A percentile compares a stretch with the other conserved stretches of the same genome.
Evolutionary conservation across 352 stramenopile species (phyloP).

Genomic region (Phytophthora kernoviae): DNA sequence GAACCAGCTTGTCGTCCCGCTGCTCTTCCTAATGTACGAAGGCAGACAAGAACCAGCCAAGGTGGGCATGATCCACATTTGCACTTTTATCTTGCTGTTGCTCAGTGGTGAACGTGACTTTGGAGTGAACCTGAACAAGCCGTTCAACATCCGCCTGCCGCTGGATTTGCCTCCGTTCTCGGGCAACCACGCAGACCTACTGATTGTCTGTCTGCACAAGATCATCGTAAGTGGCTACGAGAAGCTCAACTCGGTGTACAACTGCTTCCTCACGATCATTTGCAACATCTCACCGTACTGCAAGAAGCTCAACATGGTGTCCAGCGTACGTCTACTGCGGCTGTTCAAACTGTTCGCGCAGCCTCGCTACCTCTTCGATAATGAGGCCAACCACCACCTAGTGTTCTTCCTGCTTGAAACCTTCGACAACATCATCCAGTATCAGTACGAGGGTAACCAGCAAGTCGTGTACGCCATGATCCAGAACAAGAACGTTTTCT

Average conservation of each 20-base stretch:
- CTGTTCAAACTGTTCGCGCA: constrained; percentile 98
- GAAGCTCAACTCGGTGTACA: constrained; percentile 97
- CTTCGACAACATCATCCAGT: constrained; percentile 99
- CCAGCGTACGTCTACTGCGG: constrained; percentile 95
- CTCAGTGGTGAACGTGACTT: constrained; percentile 97
- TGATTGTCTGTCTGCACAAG: constrained; percentile 98
- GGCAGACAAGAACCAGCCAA: constrained; percentile 93
- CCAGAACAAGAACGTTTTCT: constrained; percentile 95
- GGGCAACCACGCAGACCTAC: constrained; percentile 96
- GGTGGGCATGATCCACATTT: constrained; percentile 98
- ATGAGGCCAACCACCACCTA: constrained; percentile 95
- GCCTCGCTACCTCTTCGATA: constrained; percentile 93
- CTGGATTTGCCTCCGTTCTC: constrained; percentile 94
- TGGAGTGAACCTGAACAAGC: constrained; percentile 97
- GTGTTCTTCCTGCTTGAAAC: constrained; percentile 97
- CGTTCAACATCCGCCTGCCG: constrained; percentile 94
- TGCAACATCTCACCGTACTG: constrained; percentile 99
- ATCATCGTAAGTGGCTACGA: constrained; percentile 97
- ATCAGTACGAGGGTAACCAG: constrained; percentile 97
- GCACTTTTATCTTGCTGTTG: constrained; percentile 98
- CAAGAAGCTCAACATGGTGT: constrained; percentile 95
- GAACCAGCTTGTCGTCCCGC: constrained; percentile 86
- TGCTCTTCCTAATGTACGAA: constrained; percentile 94
- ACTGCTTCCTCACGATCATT: constrained; percentile 99
- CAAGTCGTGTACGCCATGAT: constrained; percentile 99